These are phyloP conservation scores for Fusarium vanettenii DNA, from an alignment of 2,329 filamentous ascomycete genomes.

Conservation along the genomic window DNA sequence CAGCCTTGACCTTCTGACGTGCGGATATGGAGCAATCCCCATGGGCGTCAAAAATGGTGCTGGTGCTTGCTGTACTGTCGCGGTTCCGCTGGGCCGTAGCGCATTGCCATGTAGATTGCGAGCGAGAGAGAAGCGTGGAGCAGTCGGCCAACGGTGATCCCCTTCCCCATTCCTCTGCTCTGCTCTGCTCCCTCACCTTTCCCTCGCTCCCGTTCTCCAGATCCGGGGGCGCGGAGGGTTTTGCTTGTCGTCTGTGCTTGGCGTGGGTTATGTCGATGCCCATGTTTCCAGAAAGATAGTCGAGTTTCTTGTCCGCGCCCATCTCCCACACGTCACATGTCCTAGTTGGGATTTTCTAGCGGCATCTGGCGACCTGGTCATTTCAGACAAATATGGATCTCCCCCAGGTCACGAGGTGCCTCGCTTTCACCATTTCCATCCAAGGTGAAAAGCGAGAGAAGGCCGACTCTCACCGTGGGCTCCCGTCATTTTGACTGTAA, in stretches of 20 bases:
- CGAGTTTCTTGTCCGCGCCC: not conserved
- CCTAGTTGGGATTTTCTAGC: constrained; percentile 19
- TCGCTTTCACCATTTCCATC: constrained; percentile 23
- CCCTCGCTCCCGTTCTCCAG: constrained; percentile 25
- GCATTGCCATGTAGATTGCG: constrained; percentile 20
- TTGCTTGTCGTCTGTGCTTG: constrained; percentile 6
- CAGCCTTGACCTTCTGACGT: constrained; percentile 13
- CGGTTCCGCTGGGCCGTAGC: constrained; percentile 45
- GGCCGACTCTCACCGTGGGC: constrained; percentile 7
- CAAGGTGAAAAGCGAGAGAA: constrained; percentile 30
- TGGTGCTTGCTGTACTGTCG: constrained; percentile 17
- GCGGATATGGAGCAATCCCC: constrained; percentile 19
- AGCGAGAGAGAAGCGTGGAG: not conserved
- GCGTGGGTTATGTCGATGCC: constrained; percentile 1
- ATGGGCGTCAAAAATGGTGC: constrained; percentile 7
- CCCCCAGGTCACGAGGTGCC: constrained; percentile 30
- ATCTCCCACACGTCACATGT: constrained; percentile 27
- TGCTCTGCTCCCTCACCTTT: constrained; percentile 5
- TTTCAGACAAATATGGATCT: constrained; percentile 18
- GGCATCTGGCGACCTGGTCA: constrained; percentile 26
- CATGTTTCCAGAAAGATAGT: constrained; percentile 31
- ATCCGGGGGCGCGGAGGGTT: constrained; percentile 30
- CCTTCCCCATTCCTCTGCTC: not conserved
- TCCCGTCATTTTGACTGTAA: not conserved
- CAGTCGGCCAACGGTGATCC: not conserved